These are phyloP conservation scores for Fusarium neocosmosporiellum DNA, from an alignment of 2,329 filamentous ascomycete species.

Conservation along the genomic window DNA sequence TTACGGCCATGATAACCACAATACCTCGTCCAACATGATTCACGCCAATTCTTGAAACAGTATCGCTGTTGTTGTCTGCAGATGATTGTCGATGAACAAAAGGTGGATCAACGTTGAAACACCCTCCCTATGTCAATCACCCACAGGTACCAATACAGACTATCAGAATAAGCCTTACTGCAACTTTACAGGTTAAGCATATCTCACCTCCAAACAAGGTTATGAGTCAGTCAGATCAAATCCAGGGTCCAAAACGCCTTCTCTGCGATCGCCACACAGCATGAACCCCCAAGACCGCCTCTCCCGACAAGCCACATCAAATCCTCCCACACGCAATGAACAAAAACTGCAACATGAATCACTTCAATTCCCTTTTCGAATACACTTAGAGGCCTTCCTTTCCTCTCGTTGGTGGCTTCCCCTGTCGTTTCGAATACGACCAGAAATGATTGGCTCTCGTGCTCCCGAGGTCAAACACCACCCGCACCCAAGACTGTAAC, in stretches of 20 bases:
- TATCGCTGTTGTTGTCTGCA: neutral
- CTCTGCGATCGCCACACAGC: neutral
- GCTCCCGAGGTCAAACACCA: constrained; percentile 26
- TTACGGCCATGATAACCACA: too few species aligned
- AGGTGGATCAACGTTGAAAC: neutral
- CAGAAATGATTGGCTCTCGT: constrained; percentile 31
- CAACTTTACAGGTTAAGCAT: neutral
- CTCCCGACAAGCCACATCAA: constrained; percentile 5
- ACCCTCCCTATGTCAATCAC: neutral
- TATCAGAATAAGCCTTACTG: neutral
- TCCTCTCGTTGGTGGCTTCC: neutral
- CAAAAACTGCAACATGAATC: neutral
- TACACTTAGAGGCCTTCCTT: neutral
- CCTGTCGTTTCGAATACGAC: neutral
- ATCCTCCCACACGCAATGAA: neutral
- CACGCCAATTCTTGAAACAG: neutral
- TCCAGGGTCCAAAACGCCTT: constrained; percentile 16
- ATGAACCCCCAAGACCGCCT: neutral
- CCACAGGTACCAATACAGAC: accelerated
- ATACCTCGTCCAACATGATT: neutral
- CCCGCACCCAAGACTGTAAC: neutral
- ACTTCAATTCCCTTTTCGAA: neutral
- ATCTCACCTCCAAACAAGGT: neutral
- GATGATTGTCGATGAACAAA: neutral
- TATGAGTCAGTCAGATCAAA: constrained; percentile 26